Conservation (phyloP, 2,329 filamentous ascomycete genomes). For the Fusarium clavum region DNA sequence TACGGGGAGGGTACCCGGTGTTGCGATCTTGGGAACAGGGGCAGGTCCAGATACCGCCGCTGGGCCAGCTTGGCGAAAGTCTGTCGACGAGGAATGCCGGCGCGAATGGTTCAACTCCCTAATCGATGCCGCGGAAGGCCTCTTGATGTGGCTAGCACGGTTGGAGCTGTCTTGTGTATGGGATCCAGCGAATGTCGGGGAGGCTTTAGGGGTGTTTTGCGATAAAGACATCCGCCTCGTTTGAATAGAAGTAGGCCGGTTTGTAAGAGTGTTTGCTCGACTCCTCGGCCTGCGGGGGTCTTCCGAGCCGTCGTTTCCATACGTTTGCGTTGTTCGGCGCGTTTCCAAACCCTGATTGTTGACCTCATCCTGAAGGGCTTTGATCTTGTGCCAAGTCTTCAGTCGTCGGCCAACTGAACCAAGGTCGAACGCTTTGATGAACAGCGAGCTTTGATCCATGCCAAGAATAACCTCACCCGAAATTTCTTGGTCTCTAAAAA, state of each 20-base stretch:
- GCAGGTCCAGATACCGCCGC: slow-evolving; percentile 37
- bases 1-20: slow-evolving; percentile 58
- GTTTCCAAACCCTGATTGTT: slow-evolving; percentile 60
- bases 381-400: slow-evolving; percentile 98
- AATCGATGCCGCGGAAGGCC: slow-evolving; percentile 84
- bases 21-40: slow-evolving; percentile 55
- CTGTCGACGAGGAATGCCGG: slow-evolving; percentile 83
- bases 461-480: slow-evolving; percentile 91
- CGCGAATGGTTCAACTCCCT: slow-evolving; percentile 85
- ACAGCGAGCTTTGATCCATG: slow-evolving; percentile 95
- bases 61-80: slow-evolving; percentile 64
- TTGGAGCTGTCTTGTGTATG: slow-evolving; percentile 59
- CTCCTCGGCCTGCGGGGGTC: slow-evolving; percentile 63
- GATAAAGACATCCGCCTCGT: slow-evolving; percentile 61
- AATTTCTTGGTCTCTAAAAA: slow-evolving; percentile 96
- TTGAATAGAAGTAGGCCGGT: slow-evolving; percentile 60
- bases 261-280: slow-evolving; percentile 69
- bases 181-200: slow-evolving; percentile 59
- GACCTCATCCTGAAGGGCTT: slow-evolving; percentile 88
- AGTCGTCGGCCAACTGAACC: slow-evolving; percentile 89
- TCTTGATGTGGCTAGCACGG: slow-evolving; percentile 62
- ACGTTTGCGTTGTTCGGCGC: slow-evolving; percentile 66
- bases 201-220: slow-evolving; percentile 59
- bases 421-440: slow-evolving; percentile 94
- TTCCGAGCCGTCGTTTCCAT: slow-evolving; percentile 71